Evolutionary conservation across 1,284 basidiomycete genomes (phyloP), one percentile per base, ranked within the genome.

Genomic region (Coniferiporia weirii): DNA sequence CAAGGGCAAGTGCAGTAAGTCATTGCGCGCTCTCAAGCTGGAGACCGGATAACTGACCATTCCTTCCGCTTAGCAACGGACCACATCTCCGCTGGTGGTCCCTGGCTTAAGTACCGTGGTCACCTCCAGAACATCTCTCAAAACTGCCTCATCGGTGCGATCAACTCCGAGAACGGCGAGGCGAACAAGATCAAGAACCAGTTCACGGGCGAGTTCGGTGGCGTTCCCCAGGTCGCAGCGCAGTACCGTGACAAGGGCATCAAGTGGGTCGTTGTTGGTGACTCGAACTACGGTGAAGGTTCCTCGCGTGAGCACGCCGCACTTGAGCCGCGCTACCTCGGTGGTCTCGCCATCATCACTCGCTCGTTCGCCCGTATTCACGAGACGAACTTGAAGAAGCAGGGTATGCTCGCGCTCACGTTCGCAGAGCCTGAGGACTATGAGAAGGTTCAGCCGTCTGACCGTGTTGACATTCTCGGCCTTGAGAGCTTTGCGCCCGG

Each of bases 41-140:
- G 38, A 62, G 38, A 44, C 63, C 34, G 44, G 15, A 22, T 43
- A 52, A 53, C 54, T 15, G 59, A 49, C 13, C 47, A 15, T 36
- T 27, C 50, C 36, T 9, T 40, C 47, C 49, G 22, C 63, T 3
- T 61, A 85, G 82, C 90, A 44, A 91, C 90, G 64, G 90, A 93
- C 71, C 89, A 92, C 73, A 93, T 97, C 73, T 92, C 89, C 63
- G 93, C 94, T 73, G 96, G 95, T 80, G 96, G 96, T 61, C 96
- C 96, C 49, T 99, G 96, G 96, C 84, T 98, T 78, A 98, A 98
- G 79, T 98, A 95, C 84, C 93, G 96, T 81, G 96, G 96, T 66
- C 96, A 98, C 77, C 87, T 99, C 69, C 85, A 97, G 76, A 98
- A 99, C 84, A 99, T 98, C 73, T 97, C 94, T 40, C 92, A 97